phyloP scores from a whole-genome alignment of 1,284 basidiomycete genomes.

The Blastosporella zonata region DNA sequence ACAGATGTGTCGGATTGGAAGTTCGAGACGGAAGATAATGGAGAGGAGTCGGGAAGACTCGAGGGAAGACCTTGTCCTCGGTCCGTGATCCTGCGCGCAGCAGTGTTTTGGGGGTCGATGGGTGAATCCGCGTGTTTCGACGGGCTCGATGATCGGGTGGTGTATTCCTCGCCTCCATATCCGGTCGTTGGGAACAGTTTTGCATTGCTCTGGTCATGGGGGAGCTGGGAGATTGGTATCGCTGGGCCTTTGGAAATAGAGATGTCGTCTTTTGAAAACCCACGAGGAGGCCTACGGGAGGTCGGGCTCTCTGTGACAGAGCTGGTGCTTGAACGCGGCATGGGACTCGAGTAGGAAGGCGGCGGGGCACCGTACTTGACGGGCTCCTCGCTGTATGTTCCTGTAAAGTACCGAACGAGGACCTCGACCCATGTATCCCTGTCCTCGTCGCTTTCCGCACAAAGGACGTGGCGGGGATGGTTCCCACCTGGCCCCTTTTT shows the following conservation, averaged over 20 bases:
- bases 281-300: slow-evolving; percentile 31
- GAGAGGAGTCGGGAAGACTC: slow-evolving; percentile 50
- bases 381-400: slow-evolving; percentile 67
- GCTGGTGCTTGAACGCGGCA: slow-evolving; percentile 60
- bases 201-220: slow-evolving; percentile 52
- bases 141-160: slow-evolving; percentile 48
- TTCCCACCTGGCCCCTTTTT: slow-evolving; percentile 70
- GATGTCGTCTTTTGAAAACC: slow-evolving; percentile 63
- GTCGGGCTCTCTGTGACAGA: slow-evolving; percentile 33
- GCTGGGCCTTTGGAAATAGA: slow-evolving; percentile 46
- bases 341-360: slow-evolving; percentile 12
- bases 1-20: slow-evolving; percentile 29
- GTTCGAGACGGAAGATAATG: slow-evolving; percentile 48
- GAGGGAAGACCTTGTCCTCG: slow-evolving; percentile 41
- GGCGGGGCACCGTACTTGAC: slow-evolving; percentile 33
- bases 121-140: slow-evolving; percentile 49
- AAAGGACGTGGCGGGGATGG: slow-evolving; percentile 86
- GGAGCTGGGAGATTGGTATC: slow-evolving; percentile 58
- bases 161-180: slow-evolving; percentile 35
- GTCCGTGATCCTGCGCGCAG: slow-evolving; percentile 39
- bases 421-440: slow-evolving; percentile 95
- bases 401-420: slow-evolving; percentile 81
- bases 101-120: slow-evolving; percentile 37
- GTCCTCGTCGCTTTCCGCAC: slow-evolving; percentile 92
- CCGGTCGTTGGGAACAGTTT: slow-evolving; percentile 54